Evolutionary conservation across 495 filamentous ascomycete species (phyloP), one percentile per base, ranked within the genome.

Genomic region (Aspergillus taichungensis): DNA sequence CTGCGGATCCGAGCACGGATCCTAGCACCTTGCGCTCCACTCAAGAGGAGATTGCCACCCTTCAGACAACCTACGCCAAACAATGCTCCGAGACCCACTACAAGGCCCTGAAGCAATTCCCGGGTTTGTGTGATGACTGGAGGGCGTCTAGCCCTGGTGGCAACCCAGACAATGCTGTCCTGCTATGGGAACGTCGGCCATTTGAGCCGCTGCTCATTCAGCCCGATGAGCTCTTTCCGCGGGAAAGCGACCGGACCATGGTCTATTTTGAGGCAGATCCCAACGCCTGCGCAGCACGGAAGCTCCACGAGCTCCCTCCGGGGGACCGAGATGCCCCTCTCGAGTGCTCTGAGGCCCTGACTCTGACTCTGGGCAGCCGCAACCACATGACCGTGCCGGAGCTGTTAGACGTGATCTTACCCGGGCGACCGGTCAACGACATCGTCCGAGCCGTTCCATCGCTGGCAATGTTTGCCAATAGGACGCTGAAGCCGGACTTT

Each of bases 161-260:
- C 24, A 59, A 53, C 32, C 45, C 63, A 14, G 60, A 64, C 43
- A 68, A 77, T 4, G 72, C 73, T 0, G 32, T 73, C 5, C 62
- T 88, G 2, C 45, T 63, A 40, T 87, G 78, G 78, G 83, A 88
- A 54, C 76, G 73, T 5, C 79, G 85, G 24, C 64, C 61, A 6
- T 78, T 72, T 36, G 77, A 84, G 13, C 74, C 78, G 4, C 55
- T 85, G 35, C 46, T 55, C 6, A 68, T 75, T 14, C 39, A 70
- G 8, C 28, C 55, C 0, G 57, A 75, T 5, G 84, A 89, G 46
- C 72, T 84, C 44, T 82, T 65, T 51, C 82, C 79, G 0, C 55
- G 54, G 7, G 47, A 45, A 9, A 28, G n/a, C 30, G 40, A 56
- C 6, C 51, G 54, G 11, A 44, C 46, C 4, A 2, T 68, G 1